Evolutionary conservation across 176 grass and related monocot genomes (phyloP).

Genomic region (Carex myosuroides): DNA sequence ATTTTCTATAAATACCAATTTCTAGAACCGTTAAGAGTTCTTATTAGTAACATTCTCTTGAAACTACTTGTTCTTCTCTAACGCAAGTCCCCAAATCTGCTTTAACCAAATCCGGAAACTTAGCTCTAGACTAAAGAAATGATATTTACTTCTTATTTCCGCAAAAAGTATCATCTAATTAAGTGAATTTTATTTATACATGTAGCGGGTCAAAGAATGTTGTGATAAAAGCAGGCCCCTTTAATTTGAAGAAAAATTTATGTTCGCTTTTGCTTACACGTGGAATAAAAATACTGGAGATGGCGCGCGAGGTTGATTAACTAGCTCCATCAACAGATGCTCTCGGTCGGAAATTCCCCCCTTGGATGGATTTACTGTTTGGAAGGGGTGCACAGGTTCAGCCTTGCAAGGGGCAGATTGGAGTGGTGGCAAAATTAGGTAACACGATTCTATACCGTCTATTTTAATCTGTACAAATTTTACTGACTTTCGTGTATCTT

Average conservation of each 20-base stretch:
- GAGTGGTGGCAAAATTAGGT: too few species aligned
- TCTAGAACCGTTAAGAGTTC: too few species aligned
- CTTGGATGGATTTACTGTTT: background rate
- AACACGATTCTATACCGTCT: too few species aligned
- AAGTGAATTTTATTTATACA: background rate
- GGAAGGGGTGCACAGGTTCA: background rate
- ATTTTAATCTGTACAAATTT: too few species aligned
- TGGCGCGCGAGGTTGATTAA: background rate
- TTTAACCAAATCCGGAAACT: background rate
- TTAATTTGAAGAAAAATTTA: background rate
- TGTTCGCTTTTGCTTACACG: background rate
- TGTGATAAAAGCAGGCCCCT: background rate
- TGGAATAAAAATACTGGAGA: background rate
- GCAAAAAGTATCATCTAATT: background rate
- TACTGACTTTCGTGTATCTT: too few species aligned
- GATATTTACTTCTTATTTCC: background rate
- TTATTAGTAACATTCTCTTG: background rate
- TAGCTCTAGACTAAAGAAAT: background rate
- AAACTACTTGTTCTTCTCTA: background rate
- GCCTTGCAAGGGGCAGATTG: too few species aligned
- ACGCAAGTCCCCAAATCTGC: background rate
- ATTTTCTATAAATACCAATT: too few species aligned
- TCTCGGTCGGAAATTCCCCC: background rate
- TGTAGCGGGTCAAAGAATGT: background rate
- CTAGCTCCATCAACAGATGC: conserved; percentile 3